These are phyloP conservation scores for Aspergillus nidulans DNA, from an alignment of 495 filamentous ascomycete genomes.

Conservation along the genomic window DNA sequence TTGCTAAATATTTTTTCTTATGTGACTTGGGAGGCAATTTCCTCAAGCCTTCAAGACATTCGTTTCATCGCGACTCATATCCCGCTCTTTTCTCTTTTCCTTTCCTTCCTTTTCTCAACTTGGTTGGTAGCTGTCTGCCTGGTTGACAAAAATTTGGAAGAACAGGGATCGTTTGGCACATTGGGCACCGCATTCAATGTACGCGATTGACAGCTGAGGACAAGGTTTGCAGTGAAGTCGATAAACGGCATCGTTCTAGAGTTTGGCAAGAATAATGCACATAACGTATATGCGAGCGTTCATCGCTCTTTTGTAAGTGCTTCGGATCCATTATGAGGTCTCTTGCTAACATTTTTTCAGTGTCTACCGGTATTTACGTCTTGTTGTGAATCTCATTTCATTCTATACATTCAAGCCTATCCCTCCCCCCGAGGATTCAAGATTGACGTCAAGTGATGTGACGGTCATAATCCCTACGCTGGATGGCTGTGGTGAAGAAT, in stretches of 20 bases:
- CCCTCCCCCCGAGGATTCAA: conserved; percentile 56
- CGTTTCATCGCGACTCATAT: conserved; percentile 15
- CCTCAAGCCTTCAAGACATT: conserved; percentile 12
- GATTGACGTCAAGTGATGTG: conserved; percentile 63
- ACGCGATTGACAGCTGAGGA: neutral
- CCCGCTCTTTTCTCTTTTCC: conserved; percentile 15
- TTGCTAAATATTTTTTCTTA: conserved; percentile 12
- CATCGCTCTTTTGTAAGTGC: conserved; percentile 45
- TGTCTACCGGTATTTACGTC: conserved; percentile 59
- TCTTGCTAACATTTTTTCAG: conserved; percentile 28
- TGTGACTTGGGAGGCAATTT: conserved; percentile 2
- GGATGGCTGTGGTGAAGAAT: conserved; percentile 55
- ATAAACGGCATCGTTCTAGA: neutral
- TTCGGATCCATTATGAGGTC: neutral
- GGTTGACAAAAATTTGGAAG: neutral
- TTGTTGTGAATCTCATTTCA: conserved; percentile 60
- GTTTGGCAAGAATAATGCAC: conserved; percentile 27
- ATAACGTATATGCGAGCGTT: conserved; percentile 46
- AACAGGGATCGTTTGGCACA: neutral
- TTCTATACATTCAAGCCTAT: conserved; percentile 63
- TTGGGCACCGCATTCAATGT: neutral
- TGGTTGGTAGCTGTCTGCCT: neutral
- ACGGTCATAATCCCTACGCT: conserved; percentile 71
- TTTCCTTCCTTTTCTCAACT: conserved; percentile 14
- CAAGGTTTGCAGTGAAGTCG: neutral